A percentile compares a stretch with the other conserved stretches of the same genome.
Conservation (phyloP, 768 basidiomycete genomes). For the Asterophora parasitica region DNA sequence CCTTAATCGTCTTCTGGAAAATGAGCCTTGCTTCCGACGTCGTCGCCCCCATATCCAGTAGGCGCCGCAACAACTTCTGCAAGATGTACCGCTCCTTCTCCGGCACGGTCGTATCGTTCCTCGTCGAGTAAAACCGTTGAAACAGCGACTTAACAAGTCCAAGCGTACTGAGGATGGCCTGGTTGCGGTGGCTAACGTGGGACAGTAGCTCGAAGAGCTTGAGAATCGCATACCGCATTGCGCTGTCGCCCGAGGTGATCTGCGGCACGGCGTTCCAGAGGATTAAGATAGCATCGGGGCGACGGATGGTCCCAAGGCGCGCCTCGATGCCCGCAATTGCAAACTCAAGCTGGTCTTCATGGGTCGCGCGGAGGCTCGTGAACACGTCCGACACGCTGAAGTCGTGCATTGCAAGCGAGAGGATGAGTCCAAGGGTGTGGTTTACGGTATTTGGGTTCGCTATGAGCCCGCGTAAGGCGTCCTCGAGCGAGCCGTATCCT, state of each 20-base stretch:
- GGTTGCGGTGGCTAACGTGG: constrained; percentile 61
- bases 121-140: constrained; percentile 34
- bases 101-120: constrained; percentile 18
- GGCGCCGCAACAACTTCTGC: constrained; percentile 58
- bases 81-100: constrained; percentile 52
- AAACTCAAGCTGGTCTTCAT: constrained; percentile 34
- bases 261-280: constrained; percentile 48
- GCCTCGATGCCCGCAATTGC: constrained; percentile 39
- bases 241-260: constrained; percentile 27
- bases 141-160: constrained; percentile 54
- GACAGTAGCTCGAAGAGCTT: constrained; percentile 63
- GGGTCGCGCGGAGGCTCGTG: constrained; percentile 32
- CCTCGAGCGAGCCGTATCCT: constrained; percentile 59
- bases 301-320: constrained; percentile 45
- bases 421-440: constrained; percentile 59
- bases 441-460: constrained; percentile 42
- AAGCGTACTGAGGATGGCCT: constrained; percentile 57
- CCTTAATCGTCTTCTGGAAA: constrained; percentile 51
- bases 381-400: constrained; percentile 58
- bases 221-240: constrained; percentile 49
- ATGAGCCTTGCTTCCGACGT: constrained; percentile 59
- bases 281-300: constrained; percentile 57
- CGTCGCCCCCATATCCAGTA: constrained; percentile 72
- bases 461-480: constrained; percentile 53
- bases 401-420: constrained; percentile 63